Conservation (phyloP, 768 basidiomycete species). For the Podaxis sp. region DNA sequence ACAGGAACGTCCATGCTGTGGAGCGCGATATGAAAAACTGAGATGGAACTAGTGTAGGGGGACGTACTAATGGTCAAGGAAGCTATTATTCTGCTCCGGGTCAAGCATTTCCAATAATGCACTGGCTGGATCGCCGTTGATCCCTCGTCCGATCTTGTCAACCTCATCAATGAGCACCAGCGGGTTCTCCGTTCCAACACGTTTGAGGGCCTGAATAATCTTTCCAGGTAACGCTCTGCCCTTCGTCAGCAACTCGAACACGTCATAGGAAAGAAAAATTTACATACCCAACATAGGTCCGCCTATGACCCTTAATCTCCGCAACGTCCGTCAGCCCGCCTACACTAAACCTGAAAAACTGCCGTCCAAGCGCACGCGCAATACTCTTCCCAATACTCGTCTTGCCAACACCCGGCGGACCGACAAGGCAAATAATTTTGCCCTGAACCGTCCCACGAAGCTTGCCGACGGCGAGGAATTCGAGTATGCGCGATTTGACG, state of each 20-base stretch:
- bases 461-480: constrained; percentile 95
- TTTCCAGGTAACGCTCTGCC: constrained; percentile 86
- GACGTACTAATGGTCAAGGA: constrained; percentile 92
- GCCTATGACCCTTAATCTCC: constrained; percentile 96
- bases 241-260: background rate
- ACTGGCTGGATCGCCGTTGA: constrained; percentile 91
- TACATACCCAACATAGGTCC: constrained; percentile 92
- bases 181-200: constrained; percentile 92
- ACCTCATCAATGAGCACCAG: constrained; percentile 94
- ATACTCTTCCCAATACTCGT: constrained; percentile 96
- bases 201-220: constrained; percentile 91
- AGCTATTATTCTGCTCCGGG: constrained; percentile 92
- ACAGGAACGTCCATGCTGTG: constrained; percentile 93
- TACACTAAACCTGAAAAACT: constrained; percentile 97
- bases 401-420: constrained; percentile 97
- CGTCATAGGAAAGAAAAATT: background rate
- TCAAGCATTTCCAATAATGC: constrained; percentile 92
- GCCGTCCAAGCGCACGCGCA: constrained; percentile 82
- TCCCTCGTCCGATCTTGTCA: constrained; percentile 90
- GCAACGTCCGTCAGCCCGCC: constrained; percentile 97
- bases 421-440: constrained; percentile 96
- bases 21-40: constrained; percentile 10
- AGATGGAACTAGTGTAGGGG: background rate
- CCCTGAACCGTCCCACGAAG: constrained; percentile 92
- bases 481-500: constrained; percentile 91